Evolutionary conservation across 805 yeast species (phyloP).

Genomic region (Metschnikowia arizonensis): DNA sequence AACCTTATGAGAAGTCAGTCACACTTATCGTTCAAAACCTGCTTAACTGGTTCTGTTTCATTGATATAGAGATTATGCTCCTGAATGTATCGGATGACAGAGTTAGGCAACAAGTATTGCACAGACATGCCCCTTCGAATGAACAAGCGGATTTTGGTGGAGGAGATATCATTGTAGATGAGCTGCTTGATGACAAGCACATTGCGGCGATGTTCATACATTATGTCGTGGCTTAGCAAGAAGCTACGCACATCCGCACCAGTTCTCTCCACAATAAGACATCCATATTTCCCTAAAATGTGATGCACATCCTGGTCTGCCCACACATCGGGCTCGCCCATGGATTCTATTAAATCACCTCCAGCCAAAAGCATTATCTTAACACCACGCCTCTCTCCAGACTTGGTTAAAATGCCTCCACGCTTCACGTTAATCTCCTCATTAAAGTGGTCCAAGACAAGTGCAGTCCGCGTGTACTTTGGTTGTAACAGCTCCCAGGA

Average conservation of each 20-base stretch:
- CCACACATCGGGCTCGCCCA: slow-evolving; percentile 99
- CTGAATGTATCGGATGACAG: slow-evolving; percentile 91
- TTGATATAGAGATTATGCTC: slow-evolving; percentile 82
- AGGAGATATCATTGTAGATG: slow-evolving; percentile 92
- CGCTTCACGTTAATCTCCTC: slow-evolving; percentile 88
- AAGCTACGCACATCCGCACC: slow-evolving; percentile 94
- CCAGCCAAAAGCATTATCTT: slow-evolving; percentile 96
- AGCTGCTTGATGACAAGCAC: slow-evolving; percentile 92
- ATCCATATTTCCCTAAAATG: slow-evolving; percentile 92
- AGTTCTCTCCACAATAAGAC: slow-evolving; percentile 93
- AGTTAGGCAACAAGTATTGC: slow-evolving; percentile 88
- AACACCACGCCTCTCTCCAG: slow-evolving; percentile 69
- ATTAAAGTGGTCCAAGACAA: slow-evolving; percentile 93
- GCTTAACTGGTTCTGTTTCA: slow-evolving; percentile 92
- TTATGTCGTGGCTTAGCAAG: slow-evolving; percentile 87
- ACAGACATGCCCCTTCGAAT: slow-evolving; percentile 95
- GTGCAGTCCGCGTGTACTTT: slow-evolving; percentile 86
- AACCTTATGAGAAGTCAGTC: slow-evolving; percentile 13
- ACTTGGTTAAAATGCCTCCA: slow-evolving; percentile 68
- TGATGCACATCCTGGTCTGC: slow-evolving; percentile 94
- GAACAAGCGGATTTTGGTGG: slow-evolving; percentile 90
- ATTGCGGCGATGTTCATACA: slow-evolving; percentile 94
- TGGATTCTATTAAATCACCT: slow-evolving; percentile 93
- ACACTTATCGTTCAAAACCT: slow-evolving; percentile 50
- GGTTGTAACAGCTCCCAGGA: slow-evolving; percentile 98